Percentiles rank a stretch among this genome's conserved stretches.
These are phyloP conservation scores for Coleophoma crateriformis DNA, from an alignment of 2,329 filamentous ascomycete genomes.

Conservation along the genomic window DNA sequence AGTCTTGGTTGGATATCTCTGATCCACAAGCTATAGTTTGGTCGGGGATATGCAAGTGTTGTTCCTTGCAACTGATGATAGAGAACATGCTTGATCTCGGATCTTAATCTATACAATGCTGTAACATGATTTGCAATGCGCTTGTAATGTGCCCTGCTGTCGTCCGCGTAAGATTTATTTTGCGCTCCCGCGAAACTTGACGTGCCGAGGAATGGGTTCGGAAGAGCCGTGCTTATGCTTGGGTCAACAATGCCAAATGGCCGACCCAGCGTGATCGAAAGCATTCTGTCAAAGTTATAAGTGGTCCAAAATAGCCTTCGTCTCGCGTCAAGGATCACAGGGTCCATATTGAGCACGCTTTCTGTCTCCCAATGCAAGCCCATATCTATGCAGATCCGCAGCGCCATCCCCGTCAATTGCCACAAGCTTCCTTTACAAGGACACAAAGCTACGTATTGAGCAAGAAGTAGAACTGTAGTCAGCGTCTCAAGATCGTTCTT, in stretches of 20 bases:
- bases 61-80: slow-evolving; percentile 20
- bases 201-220: background rate
- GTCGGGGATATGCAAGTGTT: slow-evolving; percentile 24
- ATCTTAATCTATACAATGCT: slow-evolving; percentile 24
- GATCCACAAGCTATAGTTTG: slow-evolving; percentile 24
- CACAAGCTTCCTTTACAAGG: slow-evolving; percentile 27
- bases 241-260: slow-evolving; percentile 25
- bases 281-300: slow-evolving; percentile 22
- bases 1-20: slow-evolving; percentile 25
- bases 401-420: slow-evolving; percentile 27
- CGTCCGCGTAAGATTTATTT: background rate
- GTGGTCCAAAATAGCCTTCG: slow-evolving; percentile 22
- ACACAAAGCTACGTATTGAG: slow-evolving; percentile 26
- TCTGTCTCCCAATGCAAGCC: slow-evolving; percentile 28
- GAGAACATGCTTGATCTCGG: slow-evolving; percentile 29
- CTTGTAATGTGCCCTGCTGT: slow-evolving; percentile 12
- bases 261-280: slow-evolving; percentile 23
- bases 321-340: slow-evolving; percentile 19
- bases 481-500: slow-evolving; percentile 28
- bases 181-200: background rate
- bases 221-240: slow-evolving; percentile 17
- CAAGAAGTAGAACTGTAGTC: slow-evolving; percentile 23
- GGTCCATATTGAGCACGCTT: slow-evolving; percentile 14
- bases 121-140: slow-evolving; percentile 26
- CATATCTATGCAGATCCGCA: slow-evolving; percentile 27